phyloP scores from a whole-genome alignment of 306 rosid genomes.

The Cucurbita pepo region DNA sequence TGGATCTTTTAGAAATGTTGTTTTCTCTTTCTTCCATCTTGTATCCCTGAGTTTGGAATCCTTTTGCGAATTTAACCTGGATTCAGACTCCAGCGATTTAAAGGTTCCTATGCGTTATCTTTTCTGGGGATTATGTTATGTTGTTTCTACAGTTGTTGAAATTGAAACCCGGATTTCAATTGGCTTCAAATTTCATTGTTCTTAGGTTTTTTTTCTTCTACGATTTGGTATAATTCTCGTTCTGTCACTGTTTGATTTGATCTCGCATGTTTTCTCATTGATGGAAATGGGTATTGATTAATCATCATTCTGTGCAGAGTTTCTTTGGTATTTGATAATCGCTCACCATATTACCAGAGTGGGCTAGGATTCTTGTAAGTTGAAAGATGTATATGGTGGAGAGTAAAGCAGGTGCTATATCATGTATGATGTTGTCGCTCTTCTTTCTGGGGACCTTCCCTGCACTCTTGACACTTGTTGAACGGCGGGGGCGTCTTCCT shows the following conservation, averaged over 20 bases:
- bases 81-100: not conserved
- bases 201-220: not conserved
- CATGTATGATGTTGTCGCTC: constrained; percentile 63
- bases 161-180: not conserved
- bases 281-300: not conserved
- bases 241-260: not conserved
- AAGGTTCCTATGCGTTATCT: not conserved
- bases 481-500: constrained; percentile 86
- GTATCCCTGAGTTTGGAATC: no score
- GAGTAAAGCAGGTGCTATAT: constrained; percentile 76
- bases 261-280: not conserved
- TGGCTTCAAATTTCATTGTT: not conserved
- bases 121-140: not conserved
- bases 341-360: no score
- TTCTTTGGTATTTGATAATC: not conserved
- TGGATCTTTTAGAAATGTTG: not conserved
- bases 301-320: not conserved
- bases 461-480: constrained; percentile 53
- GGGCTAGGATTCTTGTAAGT: no score
- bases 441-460: constrained; percentile 78
- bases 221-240: no score
- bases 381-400: constrained; percentile 63
- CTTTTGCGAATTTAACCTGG: no score
- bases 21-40: not conserved
- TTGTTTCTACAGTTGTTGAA: not conserved